Evolutionary conservation across 1,284 basidiomycete species (phyloP).

Genomic region (Schizopora paradoxa): DNA sequence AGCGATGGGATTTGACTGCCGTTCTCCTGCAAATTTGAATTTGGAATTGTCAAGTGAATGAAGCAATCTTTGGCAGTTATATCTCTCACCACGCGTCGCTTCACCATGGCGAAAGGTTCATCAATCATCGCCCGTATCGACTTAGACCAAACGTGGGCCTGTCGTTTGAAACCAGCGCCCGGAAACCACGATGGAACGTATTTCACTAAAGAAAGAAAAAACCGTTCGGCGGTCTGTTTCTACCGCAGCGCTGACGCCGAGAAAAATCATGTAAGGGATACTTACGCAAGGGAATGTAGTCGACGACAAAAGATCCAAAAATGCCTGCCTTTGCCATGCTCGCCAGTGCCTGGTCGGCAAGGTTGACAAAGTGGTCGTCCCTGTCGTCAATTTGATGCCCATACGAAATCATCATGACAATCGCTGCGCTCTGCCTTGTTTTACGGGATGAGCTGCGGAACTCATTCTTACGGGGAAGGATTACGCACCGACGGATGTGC

Average conservation of each 20-base stretch:
- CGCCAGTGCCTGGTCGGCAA: constrained; percentile 33
- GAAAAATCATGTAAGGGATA: not conserved
- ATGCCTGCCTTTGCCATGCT: constrained; percentile 22
- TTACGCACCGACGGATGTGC: not conserved
- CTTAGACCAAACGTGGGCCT: constrained; percentile 36
- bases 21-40: constrained; percentile 5
- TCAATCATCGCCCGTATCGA: constrained; percentile 35
- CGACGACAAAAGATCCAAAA: constrained; percentile 28
- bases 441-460: not conserved
- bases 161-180: constrained; percentile 27
- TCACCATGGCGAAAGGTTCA: constrained; percentile 35
- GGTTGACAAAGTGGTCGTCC: constrained; percentile 38
- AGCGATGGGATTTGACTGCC: constrained; percentile 31
- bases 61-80: constrained; percentile 30
- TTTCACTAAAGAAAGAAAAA: constrained; percentile 13
- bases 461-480: not conserved
- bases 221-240: too few species aligned
- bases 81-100: constrained; percentile 19
- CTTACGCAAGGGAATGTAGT: constrained; percentile 27
- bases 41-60: not conserved
- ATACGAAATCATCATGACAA: constrained; percentile 24
- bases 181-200: constrained; percentile 26
- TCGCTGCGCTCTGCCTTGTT: not conserved
- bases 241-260: not conserved
- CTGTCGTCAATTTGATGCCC: constrained; percentile 29